Percentiles rank a stretch among this genome's conserved stretches.
Conservation (phyloP, 768 basidiomycete species). For the Lactifluus echinatus region DNA sequence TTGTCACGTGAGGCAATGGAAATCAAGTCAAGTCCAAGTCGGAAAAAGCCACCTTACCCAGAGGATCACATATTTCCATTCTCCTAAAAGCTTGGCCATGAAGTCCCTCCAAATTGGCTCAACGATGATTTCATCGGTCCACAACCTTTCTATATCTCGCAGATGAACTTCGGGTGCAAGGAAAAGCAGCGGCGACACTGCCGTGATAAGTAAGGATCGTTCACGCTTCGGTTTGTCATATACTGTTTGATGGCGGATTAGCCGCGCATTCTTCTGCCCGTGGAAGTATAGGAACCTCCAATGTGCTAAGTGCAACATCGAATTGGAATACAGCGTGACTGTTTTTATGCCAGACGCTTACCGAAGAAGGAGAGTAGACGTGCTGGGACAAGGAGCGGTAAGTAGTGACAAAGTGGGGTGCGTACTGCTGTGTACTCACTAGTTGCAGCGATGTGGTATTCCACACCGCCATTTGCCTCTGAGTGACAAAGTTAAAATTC, state of each 20-base stretch:
- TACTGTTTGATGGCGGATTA: neutral
- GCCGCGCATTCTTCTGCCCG: slow-evolving; percentile 6
- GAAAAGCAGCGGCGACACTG: slow-evolving; percentile 10
- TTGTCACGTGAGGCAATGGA: neutral
- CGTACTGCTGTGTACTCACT: neutral
- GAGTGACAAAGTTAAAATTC: neutral
- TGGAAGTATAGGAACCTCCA: slow-evolving; percentile 16
- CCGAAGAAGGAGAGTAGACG: slow-evolving; percentile 10
- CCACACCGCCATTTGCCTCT: neutral
- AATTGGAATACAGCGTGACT: neutral
- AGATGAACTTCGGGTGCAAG: slow-evolving; percentile 10
- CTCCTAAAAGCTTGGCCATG: neutral
- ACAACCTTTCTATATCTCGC: slow-evolving; percentile 4
- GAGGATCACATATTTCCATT: slow-evolving; percentile 11
- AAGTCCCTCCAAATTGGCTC: slow-evolving; percentile 5
- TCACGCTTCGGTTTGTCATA: neutral
- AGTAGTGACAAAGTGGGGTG: too few species aligned
- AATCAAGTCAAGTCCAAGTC: too few species aligned
- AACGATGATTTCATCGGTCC: slow-evolving; percentile 5
- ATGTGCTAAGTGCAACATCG: neutral
- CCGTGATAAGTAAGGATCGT: slow-evolving; percentile 7
- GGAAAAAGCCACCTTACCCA: slow-evolving; percentile 1
- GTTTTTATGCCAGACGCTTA: neutral
- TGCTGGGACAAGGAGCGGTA: neutral
- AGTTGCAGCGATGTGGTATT: neutral